A percentile compares a stretch with the other conserved stretches of the same genome.
Evolutionary conservation across 306 rosid species (phyloP).

Genomic region (Pyrus betulifolia): DNA sequence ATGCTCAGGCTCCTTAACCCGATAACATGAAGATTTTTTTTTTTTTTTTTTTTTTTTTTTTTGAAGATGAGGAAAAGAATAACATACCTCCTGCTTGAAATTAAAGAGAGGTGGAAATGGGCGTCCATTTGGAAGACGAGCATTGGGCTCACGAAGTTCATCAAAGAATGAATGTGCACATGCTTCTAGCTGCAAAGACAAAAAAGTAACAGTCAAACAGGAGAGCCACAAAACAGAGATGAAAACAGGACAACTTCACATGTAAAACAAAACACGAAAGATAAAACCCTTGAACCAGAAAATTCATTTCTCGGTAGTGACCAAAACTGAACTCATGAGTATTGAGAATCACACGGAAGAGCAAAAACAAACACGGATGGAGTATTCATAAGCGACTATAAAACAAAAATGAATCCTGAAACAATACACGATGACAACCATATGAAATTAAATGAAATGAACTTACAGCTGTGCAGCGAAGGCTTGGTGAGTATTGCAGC

Average conservation of each 20-base stretch:
- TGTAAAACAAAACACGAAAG: not conserved
- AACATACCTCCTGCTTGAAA: constrained; percentile 84
- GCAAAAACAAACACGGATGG: not conserved
- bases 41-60: too few relatives aligned
- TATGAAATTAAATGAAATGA: not conserved
- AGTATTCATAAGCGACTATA: not conserved
- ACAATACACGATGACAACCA: not conserved
- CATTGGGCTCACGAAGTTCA: constrained; percentile 80
- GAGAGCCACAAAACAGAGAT: not conserved
- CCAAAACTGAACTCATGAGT: not conserved
- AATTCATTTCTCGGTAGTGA: not conserved
- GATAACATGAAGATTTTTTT: too few relatives aligned
- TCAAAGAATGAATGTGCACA: constrained; percentile 95
- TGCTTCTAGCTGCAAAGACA: constrained; percentile 73
- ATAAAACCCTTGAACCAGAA: not conserved
- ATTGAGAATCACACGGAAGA: not conserved
- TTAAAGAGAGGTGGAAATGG: constrained; percentile 79
- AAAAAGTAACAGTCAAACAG: constrained; percentile 14
- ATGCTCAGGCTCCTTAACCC: not conserved
- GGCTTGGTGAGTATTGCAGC: constrained; percentile 91
- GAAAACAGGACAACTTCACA: not conserved
- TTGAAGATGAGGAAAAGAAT: not conserved
- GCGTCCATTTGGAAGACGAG: constrained; percentile 81
- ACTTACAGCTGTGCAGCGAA: constrained; percentile 93
- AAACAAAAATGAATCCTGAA: not conserved